Evolutionary conservation across 108 stramenopile species (phyloP), one percentile per base, ranked within the genome.

Genomic region (Skeletonema tropicum): DNA sequence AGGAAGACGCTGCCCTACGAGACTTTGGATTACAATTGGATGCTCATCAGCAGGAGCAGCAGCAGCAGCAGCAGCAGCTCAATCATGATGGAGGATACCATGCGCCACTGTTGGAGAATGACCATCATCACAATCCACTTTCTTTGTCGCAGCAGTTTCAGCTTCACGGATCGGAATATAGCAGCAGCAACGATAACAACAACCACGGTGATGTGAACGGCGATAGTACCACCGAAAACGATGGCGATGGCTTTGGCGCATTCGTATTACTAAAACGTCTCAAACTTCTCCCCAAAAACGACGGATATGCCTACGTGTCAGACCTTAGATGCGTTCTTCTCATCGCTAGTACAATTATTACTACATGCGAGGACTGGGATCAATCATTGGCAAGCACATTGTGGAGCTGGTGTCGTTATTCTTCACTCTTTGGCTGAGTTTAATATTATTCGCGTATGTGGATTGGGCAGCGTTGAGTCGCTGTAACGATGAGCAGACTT

Each of bases 271-370:
- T 93, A n/a, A 68, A 85, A 59, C 57, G 63, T 19, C 81, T 90
- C n/a, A 62, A 73, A 57, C 70, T 83, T 35, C 76, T 73, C 29
- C 87, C 86, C 5, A 77, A 80, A 64, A 72, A 76, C 32, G 90
- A 91, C 64, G 83, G 83, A 59, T 91, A 80, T 82, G 90, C 90
- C 25, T 77, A 86, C 10, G 92, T 94, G 2, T 74, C 92, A 8
- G 93, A 98, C 76, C 79, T 95, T 95, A 15, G 97, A 98, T 75
- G 68, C 87, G 8, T 98, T 97, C 74, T 91, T 97, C 66, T 73
- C 79, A 10, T 83, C 87, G 12, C 64, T 98, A 65, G n/a, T 98
- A 98, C 84, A 83, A 80, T 33, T 98, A 96, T 73, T 97, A 97
- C 75, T 90, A 94, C 64, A 83, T 91, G 68, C 86, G 95, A n/a